Evolutionary conservation across 2,329 filamentous ascomycete species (phyloP).

Genomic region (Penicillium sp.): DNA sequence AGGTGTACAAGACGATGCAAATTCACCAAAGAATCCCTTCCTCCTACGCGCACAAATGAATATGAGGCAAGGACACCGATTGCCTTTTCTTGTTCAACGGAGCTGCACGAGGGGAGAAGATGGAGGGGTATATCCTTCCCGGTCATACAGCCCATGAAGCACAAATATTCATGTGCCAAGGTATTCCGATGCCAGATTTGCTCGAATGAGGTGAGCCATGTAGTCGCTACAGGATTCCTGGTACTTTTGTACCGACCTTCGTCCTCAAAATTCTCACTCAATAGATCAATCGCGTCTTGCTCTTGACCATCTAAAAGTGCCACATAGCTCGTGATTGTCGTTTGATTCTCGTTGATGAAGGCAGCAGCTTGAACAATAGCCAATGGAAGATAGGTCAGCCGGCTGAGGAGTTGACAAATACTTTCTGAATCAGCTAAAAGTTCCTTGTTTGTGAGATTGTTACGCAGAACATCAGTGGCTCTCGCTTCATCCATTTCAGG

Average conservation of each 20-base stretch:
- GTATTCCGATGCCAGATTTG: slow-evolving; percentile 23
- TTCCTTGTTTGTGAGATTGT: slow-evolving; percentile 13
- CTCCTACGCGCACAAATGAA: slow-evolving; percentile 17
- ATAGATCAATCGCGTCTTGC: slow-evolving; percentile 22
- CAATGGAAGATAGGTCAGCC: slow-evolving; percentile 30
- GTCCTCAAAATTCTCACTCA: slow-evolving; percentile 34
- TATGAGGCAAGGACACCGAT: slow-evolving; percentile 26
- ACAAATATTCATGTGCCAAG: slow-evolving; percentile 27
- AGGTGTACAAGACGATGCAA: slow-evolving; percentile 36
- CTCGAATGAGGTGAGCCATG: slow-evolving; percentile 37
- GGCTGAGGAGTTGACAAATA: slow-evolving; percentile 15
- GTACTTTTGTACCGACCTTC: slow-evolving; percentile 26
- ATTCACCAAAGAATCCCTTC: slow-evolving; percentile 8
- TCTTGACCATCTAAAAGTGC: slow-evolving; percentile 24
- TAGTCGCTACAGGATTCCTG: slow-evolving; percentile 35
- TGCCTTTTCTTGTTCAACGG: slow-evolving; percentile 9
- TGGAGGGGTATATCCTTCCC: slow-evolving; percentile 27
- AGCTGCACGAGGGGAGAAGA: slow-evolving; percentile 15
- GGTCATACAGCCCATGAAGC: slow-evolving; percentile 33
- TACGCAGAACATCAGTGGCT: slow-evolving; percentile 16
- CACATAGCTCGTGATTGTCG: slow-evolving; percentile 12
- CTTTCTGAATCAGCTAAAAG: slow-evolving; percentile 15
- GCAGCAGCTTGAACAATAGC: slow-evolving; percentile 34
- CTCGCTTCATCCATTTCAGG: slow-evolving; percentile 14
- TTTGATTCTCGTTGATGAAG: slow-evolving; percentile 31